A percentile compares a stretch with the other conserved stretches of the same genome.
phyloP scores from a whole-genome alignment of 2,329 filamentous ascomycete genomes.

The Microcyclosporella mali region DNA sequence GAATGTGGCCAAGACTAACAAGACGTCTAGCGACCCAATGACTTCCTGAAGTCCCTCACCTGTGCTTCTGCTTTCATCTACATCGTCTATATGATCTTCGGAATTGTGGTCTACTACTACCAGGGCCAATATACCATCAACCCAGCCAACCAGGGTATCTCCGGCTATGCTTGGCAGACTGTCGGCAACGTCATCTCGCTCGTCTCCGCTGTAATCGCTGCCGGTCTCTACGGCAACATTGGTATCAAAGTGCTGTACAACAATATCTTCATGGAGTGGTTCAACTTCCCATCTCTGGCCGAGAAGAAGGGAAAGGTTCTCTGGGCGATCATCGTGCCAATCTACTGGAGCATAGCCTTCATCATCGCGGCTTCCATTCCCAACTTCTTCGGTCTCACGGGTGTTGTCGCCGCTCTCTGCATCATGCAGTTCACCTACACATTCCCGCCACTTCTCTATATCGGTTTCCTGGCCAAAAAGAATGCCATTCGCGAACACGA shows the following conservation, averaged over 20 bases:
- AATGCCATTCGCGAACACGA: slow-evolving; percentile 34
- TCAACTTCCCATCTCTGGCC: slow-evolving; percentile 46
- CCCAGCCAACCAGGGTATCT: slow-evolving; percentile 36
- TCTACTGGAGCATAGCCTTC: slow-evolving; percentile 55
- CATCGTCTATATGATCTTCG: slow-evolving; percentile 42
- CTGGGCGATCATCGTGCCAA: slow-evolving; percentile 48
- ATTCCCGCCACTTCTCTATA: slow-evolving; percentile 47
- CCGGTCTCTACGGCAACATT: slow-evolving; percentile 36
- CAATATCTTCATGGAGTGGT: slow-evolving; percentile 47
- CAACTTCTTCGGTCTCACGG: slow-evolving; percentile 31
- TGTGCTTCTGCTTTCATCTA: slow-evolving; percentile 44
- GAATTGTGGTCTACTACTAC: slow-evolving; percentile 41
- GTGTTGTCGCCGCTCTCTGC: slow-evolving; percentile 48
- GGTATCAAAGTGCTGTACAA: slow-evolving; percentile 47
- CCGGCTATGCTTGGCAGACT: slow-evolving; percentile 33
- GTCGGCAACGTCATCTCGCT: slow-evolving; percentile 37
- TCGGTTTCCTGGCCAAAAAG: slow-evolving; percentile 39
- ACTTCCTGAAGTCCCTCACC: slow-evolving; percentile 45
- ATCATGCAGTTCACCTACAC: slow-evolving; percentile 56
- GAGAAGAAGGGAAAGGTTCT: slow-evolving; percentile 44
- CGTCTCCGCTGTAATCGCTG: slow-evolving; percentile 32
- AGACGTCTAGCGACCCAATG: slow-evolving; percentile 33
- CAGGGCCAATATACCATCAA: slow-evolving; percentile 44
- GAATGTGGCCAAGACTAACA: too few relatives aligned
- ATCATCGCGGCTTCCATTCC: slow-evolving; percentile 50